These are phyloP conservation scores for Darksidea phi DNA, from an alignment of 495 filamentous ascomycete genomes.

Conservation along the genomic window DNA sequence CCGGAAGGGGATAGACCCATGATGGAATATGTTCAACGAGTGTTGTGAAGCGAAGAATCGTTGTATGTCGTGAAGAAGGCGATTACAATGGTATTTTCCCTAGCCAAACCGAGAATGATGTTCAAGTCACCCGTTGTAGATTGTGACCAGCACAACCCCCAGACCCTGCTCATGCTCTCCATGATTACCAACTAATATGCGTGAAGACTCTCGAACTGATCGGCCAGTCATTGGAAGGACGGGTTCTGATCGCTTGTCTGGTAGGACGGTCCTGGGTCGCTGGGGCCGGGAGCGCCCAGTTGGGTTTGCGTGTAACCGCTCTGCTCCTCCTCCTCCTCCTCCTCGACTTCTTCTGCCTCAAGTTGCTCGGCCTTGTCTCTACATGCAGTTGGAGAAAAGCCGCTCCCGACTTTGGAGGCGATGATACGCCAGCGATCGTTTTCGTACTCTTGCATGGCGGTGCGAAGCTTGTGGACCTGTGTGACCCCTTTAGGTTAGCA, in stretches of 20 bases:
- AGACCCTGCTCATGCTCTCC: constrained; percentile 1
- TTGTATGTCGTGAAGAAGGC: constrained; percentile 27
- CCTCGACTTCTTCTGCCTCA: constrained; percentile 29
- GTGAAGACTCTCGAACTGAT: constrained; percentile 30
- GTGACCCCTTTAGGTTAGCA: constrained; percentile 37
- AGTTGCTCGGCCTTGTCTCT: constrained; percentile 71
- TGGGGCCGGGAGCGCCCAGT: constrained; percentile 25
- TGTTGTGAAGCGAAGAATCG: constrained; percentile 28
- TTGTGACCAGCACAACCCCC: constrained; percentile 36
- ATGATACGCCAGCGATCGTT: constrained; percentile 87
- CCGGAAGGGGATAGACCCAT: constrained; percentile 12
- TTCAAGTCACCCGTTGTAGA: constrained; percentile 3
- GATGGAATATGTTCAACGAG: constrained; percentile 18
- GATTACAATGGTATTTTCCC: constrained; percentile 36
- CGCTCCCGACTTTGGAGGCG: constrained; percentile 79
- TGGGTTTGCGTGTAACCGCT: constrained; percentile 33
- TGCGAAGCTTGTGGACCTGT: constrained; percentile 74
- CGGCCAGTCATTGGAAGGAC: constrained; percentile 36
- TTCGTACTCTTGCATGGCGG: constrained; percentile 82
- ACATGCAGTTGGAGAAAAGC: constrained; percentile 81
- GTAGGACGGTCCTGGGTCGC: constrained; percentile 30
- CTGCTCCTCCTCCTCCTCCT: constrained; percentile 27
- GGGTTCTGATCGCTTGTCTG: constrained; percentile 18
- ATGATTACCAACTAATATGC: constrained; percentile 10
- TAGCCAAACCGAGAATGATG: constrained; percentile 10